Evolutionary conservation across 192 early-diverging fungal species (phyloP).

Genomic region (Podila minutissima): DNA sequence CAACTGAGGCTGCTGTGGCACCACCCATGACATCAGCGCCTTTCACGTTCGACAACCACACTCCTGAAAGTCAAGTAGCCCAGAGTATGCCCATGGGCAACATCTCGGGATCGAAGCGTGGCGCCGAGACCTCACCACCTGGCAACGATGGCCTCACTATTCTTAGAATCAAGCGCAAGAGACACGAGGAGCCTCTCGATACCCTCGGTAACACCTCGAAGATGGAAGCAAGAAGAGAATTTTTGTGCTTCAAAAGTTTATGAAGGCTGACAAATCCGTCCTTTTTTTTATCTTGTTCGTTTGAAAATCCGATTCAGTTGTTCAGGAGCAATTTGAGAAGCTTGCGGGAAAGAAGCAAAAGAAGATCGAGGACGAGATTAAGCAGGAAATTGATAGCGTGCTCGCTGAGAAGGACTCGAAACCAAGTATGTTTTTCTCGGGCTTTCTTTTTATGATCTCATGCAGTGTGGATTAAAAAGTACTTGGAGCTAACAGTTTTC

Average conservation of each 20-base stretch:
- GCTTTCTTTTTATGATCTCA: neutral
- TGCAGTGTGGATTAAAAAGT: no score
- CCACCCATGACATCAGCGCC: neutral
- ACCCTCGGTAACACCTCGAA: constrained; percentile 59
- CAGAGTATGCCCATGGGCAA: neutral
- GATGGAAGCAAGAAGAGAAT: neutral
- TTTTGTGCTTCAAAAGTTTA: neutral
- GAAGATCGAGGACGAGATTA: constrained; percentile 3
- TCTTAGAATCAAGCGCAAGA: constrained; percentile 82
- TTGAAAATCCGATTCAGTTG: constrained; percentile 44
- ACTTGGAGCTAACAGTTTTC: no score
- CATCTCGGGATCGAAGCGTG: neutral
- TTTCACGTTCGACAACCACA: constrained; percentile 36
- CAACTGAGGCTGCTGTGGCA: neutral
- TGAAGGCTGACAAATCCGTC: neutral
- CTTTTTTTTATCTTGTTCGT: neutral
- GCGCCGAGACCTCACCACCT: neutral
- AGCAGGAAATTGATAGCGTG: constrained; percentile 12
- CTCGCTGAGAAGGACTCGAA: constrained; percentile 3
- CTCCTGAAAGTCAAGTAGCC: constrained; percentile 5
- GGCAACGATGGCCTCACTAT: constrained; percentile 61
- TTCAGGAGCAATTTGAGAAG: constrained; percentile 57
- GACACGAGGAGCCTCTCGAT: constrained; percentile 77
- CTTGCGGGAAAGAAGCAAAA: constrained; percentile 36
- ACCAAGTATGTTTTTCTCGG: constrained; percentile 6